A percentile compares a stretch with the other conserved stretches of the same genome.
phyloP scores from a whole-genome alignment of 1,284 basidiomycete species.

The Sanghuangporus sanghuang region DNA sequence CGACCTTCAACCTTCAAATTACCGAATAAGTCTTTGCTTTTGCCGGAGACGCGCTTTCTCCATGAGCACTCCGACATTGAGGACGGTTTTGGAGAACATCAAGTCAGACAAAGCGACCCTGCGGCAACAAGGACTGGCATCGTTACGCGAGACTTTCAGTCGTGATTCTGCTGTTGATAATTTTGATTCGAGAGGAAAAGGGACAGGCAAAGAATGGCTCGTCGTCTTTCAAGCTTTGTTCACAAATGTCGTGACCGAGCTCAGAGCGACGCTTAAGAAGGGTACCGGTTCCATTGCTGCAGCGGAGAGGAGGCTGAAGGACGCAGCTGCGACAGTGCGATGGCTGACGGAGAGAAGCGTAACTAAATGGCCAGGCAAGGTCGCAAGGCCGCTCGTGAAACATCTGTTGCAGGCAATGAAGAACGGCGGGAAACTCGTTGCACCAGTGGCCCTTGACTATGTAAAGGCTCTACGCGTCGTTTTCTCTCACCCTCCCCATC shows the following conservation, averaged over 20 bases:
- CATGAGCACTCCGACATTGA: conserved; percentile 29
- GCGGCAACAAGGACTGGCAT: conserved; percentile 58
- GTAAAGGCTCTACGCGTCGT: conserved; percentile 69
- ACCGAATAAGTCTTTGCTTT: too few species aligned
- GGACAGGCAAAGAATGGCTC: conserved; percentile 56
- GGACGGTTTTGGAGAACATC: conserved; percentile 47
- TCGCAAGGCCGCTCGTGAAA: conserved; percentile 50
- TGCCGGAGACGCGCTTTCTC: neutral
- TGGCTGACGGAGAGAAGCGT: conserved; percentile 62
- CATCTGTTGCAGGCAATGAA: conserved; percentile 67
- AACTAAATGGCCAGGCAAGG: conserved; percentile 46
- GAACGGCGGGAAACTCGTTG: conserved; percentile 50
- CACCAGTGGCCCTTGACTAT: conserved; percentile 74
- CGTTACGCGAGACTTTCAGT: conserved; percentile 58
- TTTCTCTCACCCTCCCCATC: conserved; percentile 65
- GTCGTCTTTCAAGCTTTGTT: conserved; percentile 74
- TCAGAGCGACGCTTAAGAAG: conserved; percentile 47
- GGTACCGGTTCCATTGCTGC: conserved; percentile 31
- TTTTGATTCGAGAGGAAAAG: conserved; percentile 43
- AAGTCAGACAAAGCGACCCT: conserved; percentile 68
- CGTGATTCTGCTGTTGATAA: conserved; percentile 46
- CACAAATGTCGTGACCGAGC: conserved; percentile 59
- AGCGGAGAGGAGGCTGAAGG: conserved; percentile 52
- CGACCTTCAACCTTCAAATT: neutral
- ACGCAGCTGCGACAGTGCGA: conserved; percentile 62